Percentiles rank a stretch among this genome's conserved stretches.
phyloP scores from a whole-genome alignment of 2,329 filamentous ascomycete genomes.

The Aphanocladium album region DNA sequence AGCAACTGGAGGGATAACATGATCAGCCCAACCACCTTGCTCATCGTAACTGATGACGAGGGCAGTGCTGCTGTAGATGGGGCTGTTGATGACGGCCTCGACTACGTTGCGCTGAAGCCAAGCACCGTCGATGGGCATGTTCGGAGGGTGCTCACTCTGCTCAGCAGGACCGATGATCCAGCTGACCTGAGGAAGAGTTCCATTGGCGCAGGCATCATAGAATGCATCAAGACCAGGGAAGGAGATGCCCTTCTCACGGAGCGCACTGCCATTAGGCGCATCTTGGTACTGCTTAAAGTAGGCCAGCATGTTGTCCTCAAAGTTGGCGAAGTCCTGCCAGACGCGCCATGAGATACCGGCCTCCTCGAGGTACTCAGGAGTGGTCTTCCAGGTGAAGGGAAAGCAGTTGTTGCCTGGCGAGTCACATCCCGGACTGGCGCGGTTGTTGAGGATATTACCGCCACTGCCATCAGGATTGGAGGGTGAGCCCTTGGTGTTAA shows the following conservation, averaged over 20 bases:
- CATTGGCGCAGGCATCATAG: conserved; percentile 42
- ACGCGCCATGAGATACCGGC: conserved; percentile 46
- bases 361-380: conserved; percentile 42
- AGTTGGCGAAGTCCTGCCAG: conserved; percentile 44
- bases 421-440: conserved; percentile 32
- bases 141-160: conserved; percentile 50
- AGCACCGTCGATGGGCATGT: conserved; percentile 47
- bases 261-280: conserved; percentile 31
- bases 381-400: conserved; percentile 47
- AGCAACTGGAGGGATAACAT: conserved; percentile 44
- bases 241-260: conserved; percentile 40
- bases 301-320: conserved; percentile 48
- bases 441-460: conserved; percentile 44
- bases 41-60: conserved; percentile 51
- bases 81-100: conserved; percentile 42
- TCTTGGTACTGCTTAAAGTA: conserved; percentile 47
- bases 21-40: conserved; percentile 50
- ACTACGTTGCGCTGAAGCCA: conserved; percentile 52
- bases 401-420: conserved; percentile 41
- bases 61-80: conserved; percentile 42
- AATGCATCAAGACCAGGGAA: conserved; percentile 44
- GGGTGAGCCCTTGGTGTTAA: conserved; percentile 41
- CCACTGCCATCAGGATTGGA: conserved; percentile 31
- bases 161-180: conserved; percentile 51
- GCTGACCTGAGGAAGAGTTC: conserved; percentile 45